These are phyloP conservation scores for Spiraea crenata DNA, from an alignment of 331 rosid species.

Conservation along the genomic window DNA sequence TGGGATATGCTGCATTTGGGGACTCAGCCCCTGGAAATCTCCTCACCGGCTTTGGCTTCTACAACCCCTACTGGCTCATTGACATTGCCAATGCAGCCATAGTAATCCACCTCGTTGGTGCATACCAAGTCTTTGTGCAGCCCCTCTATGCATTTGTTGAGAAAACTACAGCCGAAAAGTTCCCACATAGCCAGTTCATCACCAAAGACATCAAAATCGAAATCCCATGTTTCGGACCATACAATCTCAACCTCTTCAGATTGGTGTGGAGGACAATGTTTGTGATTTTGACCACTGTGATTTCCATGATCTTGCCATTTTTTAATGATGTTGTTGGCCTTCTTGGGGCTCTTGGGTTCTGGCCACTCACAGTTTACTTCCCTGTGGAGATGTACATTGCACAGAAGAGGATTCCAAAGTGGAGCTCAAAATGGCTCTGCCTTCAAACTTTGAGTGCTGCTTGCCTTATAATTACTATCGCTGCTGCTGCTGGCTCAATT, in stretches of 20 bases:
- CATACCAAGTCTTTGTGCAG: slow-evolving; percentile 79
- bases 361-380: slow-evolving; percentile 85
- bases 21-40: slow-evolving; percentile 73
- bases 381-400: slow-evolving; percentile 82
- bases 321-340: slow-evolving; percentile 74
- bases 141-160: slow-evolving; percentile 70
- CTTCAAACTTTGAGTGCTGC: slow-evolving; percentile 61
- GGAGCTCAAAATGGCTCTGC: slow-evolving; percentile 75
- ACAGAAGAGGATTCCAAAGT: slow-evolving; percentile 64
- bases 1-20: slow-evolving; percentile 86
- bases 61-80: slow-evolving; percentile 66
- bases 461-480: slow-evolving; percentile 55
- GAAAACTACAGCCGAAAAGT: slow-evolving; percentile 21
- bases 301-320: slow-evolving; percentile 81
- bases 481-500: slow-evolving; percentile 73
- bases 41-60: slow-evolving; percentile 75
- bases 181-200: slow-evolving; percentile 40
- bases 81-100: slow-evolving; percentile 87
- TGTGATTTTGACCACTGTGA: slow-evolving; percentile 51
- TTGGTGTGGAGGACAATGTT: slow-evolving; percentile 75
- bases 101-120: slow-evolving; percentile 80
- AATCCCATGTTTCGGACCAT: slow-evolving; percentile 17
- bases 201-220: slow-evolving; percentile 33
- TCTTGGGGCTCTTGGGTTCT: slow-evolving; percentile 85
- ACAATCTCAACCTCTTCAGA: slow-evolving; percentile 59